phyloP scores from a whole-genome alignment of 2,329 filamentous ascomycete species.

The Fusarium virguliforme region DNA sequence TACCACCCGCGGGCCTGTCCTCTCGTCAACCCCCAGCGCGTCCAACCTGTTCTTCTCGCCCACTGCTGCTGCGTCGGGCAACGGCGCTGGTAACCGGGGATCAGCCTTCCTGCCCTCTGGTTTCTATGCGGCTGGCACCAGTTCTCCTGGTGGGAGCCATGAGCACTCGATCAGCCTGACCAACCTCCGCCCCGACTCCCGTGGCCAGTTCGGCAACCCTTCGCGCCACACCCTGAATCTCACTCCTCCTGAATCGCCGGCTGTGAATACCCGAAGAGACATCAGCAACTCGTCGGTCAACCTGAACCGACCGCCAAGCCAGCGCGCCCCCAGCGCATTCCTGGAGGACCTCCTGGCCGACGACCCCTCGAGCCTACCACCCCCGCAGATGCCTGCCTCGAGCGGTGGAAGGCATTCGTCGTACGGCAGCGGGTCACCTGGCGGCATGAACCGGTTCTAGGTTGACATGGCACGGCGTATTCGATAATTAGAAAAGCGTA shows the following conservation, averaged over 20 bases:
- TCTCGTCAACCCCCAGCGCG: conserved; percentile 72
- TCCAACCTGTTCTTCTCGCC: conserved; percentile 95
- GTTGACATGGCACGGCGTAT: conserved; percentile 11
- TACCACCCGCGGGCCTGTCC: conserved; percentile 67
- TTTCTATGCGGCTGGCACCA: conserved; percentile 84
- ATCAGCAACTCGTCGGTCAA: conserved; percentile 78
- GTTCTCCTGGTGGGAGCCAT: conserved; percentile 64
- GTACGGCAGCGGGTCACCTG: conserved; percentile 43
- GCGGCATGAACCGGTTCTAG: conserved; percentile 51
- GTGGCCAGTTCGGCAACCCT: conserved; percentile 62
- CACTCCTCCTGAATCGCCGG: conserved; percentile 78
- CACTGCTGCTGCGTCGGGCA: conserved; percentile 81
- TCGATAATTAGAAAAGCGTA: conserved; percentile 27
- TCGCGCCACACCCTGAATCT: conserved; percentile 63
- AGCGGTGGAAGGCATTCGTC: conserved; percentile 43
- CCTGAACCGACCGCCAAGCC: conserved; percentile 73
- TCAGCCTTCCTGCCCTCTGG: conserved; percentile 91
- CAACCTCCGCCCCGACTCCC: conserved; percentile 73
- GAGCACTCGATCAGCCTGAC: conserved; percentile 73
- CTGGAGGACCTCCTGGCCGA: conserved; percentile 91
- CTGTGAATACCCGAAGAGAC: conserved; percentile 65
- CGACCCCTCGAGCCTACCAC: conserved; percentile 70
- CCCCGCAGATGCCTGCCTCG: conserved; percentile 57
- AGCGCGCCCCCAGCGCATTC: conserved; percentile 88
- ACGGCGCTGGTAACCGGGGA: conserved; percentile 74